Evolutionary conservation across 2,329 filamentous ascomycete species (phyloP), one percentile per base, ranked within the genome.

Genomic region (Aspergillus vadensis): DNA sequence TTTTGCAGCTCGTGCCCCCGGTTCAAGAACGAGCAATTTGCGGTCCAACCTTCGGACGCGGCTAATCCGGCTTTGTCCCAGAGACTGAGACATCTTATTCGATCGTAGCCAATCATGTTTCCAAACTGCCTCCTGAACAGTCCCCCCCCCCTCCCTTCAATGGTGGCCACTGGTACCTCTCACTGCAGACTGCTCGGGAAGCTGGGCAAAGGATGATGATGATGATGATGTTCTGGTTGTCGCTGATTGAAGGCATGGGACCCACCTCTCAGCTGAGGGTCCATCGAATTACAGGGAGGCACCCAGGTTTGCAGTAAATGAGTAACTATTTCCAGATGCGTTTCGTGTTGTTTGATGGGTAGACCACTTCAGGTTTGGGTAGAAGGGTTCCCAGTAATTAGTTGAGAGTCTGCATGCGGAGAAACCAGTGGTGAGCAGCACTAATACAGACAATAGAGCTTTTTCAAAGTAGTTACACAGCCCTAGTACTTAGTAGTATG

Each of bases 11-110:
- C 21, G 19, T 12, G 41, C 19, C 10, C 12, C 41, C 41, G 10
- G 41, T 44, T 44, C 19, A 5, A 44, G 21, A 25, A 30, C 23
- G 23, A 36, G 44, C 44, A 49, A 49, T 25, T 25, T 25, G 44
- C 44, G 44, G 44, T 30, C 23, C 23, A 49, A 49, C 23, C 44
- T 49, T 49, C 44, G 23, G 44, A 15, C 23, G 44, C 44, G 23
- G 44, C 44, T 30, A 49, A 49, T 49, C 44, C 44, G 44, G 44
- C 44, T 49, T 49, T 23, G 44, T 49, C 44, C 23, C 21, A 30
- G 21, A 10, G 23, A 49, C 44, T 49, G 44, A 49, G 44, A 49
- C 44, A 49, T 27, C 6, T n/a, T 15, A 23, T 10, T 49, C 8
- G 25, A 10, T 49, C 21, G 12, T 23, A 49, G 44, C 44, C 44